Percentiles rank a stretch among this genome's conserved stretches.
Evolutionary conservation across 2,329 filamentous ascomycete genomes (phyloP).

Genomic region (Hypoxylon sp.): DNA sequence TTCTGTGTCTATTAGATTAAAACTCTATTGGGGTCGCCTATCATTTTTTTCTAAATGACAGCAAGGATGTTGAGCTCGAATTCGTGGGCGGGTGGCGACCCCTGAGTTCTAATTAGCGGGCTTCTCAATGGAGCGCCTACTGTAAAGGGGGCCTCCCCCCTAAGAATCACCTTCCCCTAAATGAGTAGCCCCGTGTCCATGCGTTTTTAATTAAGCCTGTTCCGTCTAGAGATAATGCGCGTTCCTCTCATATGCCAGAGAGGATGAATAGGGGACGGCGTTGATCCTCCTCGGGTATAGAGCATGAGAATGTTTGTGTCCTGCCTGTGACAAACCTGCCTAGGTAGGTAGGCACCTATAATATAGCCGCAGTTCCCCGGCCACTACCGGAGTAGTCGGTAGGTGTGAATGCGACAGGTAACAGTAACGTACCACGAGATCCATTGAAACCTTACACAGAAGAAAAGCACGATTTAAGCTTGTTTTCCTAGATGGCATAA

Average conservation of each 20-base stretch:
- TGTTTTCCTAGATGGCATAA: constrained; percentile 19
- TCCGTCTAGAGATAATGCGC: constrained; percentile 18
- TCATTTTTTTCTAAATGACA: constrained; percentile 15
- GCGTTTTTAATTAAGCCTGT: constrained; percentile 33
- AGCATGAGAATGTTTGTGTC: constrained; percentile 18
- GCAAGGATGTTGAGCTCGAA: constrained; percentile 23
- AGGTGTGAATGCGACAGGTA: background rate
- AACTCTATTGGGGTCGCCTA: constrained; percentile 1
- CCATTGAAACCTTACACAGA: constrained; percentile 11
- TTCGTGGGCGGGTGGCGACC: constrained; percentile 21
- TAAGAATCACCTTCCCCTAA: constrained; percentile 22
- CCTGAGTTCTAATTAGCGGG: constrained; percentile 24
- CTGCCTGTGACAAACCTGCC: constrained; percentile 5
- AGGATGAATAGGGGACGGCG: constrained; percentile 14
- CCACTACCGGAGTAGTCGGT: constrained; percentile 3
- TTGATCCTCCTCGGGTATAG: constrained; percentile 24
- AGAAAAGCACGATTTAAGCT: constrained; percentile 31
- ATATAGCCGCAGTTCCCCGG: constrained; percentile 16
- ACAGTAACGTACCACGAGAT: constrained; percentile 8
- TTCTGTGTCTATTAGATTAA: constrained; percentile 27
- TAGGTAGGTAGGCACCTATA: constrained; percentile 15
- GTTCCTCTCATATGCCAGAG: constrained; percentile 11
- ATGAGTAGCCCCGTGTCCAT: constrained; percentile 24
- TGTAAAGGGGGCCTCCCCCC: constrained; percentile 17
- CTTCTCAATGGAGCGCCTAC: constrained; percentile 22